phyloP scores from a whole-genome alignment of 1,139 yeast genomes.

The Candida tropicalis region DNA sequence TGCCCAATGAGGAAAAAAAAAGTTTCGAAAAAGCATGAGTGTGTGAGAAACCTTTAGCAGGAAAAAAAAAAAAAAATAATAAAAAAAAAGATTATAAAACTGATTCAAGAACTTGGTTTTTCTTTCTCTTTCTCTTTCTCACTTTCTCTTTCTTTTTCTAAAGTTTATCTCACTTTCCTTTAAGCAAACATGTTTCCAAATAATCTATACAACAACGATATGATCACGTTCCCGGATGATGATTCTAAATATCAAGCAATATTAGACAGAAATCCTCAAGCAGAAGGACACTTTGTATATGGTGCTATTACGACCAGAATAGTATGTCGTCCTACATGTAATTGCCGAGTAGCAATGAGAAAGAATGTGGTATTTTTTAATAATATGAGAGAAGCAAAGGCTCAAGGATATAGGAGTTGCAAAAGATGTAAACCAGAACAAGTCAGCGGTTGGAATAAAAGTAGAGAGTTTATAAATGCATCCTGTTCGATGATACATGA shows the following conservation, averaged over 20 bases:
- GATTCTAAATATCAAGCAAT: constrained; percentile 5
- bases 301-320: constrained; percentile 14
- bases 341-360: constrained; percentile 14
- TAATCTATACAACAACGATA: not conserved
- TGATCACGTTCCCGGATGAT: constrained; percentile 2
- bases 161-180: not conserved
- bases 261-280: constrained; percentile 12
- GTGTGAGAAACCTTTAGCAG: too few relatives aligned
- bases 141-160: not conserved
- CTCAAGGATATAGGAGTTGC: constrained; percentile 13
- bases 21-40: too few relatives aligned
- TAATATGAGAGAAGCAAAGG: constrained; percentile 11
- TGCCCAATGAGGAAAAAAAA: too few relatives aligned
- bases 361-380: constrained; percentile 13
- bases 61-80: too few relatives aligned
- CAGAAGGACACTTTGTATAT: constrained; percentile 15
- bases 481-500: constrained; percentile 15
- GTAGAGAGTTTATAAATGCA: constrained; percentile 13
- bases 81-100: too few relatives aligned
- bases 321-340: constrained; percentile 17
- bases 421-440: constrained; percentile 16
- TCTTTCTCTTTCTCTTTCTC: not conserved
- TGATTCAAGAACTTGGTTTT: too few relatives aligned
- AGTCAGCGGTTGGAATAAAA: constrained; percentile 16
- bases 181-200: too few relatives aligned